Base-by-base conservation (phyloP, 495 filamentous ascomycete species). In the Aspergillus heteromorphus region DNA sequence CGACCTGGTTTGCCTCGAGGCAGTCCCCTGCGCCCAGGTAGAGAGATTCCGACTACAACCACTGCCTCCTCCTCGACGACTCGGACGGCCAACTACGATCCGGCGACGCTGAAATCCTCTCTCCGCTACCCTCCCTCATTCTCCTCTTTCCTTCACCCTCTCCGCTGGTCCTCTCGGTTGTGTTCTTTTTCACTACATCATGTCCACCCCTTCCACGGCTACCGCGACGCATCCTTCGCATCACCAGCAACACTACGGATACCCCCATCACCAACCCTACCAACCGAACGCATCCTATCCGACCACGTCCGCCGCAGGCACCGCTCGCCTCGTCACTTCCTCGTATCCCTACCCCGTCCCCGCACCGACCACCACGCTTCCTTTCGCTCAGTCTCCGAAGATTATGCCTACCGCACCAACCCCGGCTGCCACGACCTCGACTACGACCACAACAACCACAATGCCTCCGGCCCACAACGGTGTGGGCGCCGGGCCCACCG, bases 161-260 rank as follows among this genome's bases (percentile, higher is more conserved):
- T 48, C 59, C 64, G 62, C 61, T 70, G 63, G 60, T 65, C 58
- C 67, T 57, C 66, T 61, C 67, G 63, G 65, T 61, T 38, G 63
- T 63, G 51, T 55, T n/a, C 43, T 23, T 47, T 27, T 47, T 60
- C 56, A 45, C 51, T 68, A 57, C 70, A 73, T 62, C 65, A 95
- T 95, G 89, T 92, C 89, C 74, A 91, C 88, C 16, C 89, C 89
- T 42, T 91, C 88, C 45, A 89, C 86, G 45, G 87, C 86, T 43
- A 89, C 86, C 56, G 85, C 87, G 58, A 89, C 87, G 59, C 79
- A 87, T 65, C 80, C 83, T 58, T 82, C 82, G 54, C 59, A 59
- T 59, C 86, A 87, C 60, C 86, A 87, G 63, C 84, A 83, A 58
- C 80, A 80, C 63, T 87, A 86, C 71, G 76, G 79, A 55, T 81